Base-by-base conservation (phyloP, 495 filamentous ascomycete genomes). In the Paragyromitra xinjiangensis region DNA sequence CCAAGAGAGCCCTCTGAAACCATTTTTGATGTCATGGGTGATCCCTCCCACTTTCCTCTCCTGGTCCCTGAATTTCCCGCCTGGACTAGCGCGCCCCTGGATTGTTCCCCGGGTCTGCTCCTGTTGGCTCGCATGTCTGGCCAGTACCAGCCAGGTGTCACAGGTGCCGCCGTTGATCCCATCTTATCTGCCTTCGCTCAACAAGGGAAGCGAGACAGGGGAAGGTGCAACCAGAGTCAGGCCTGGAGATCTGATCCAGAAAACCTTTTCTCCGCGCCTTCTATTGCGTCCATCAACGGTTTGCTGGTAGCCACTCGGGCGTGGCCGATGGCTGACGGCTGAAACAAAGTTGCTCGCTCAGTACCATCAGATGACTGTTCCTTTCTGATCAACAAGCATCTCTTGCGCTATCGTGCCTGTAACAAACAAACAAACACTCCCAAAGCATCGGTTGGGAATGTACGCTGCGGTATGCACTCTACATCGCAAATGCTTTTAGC, bases 11-110 rank as follows among this genome's bases (percentile, higher is more conserved):
- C 12, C 39, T 26, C 19, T 74, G 71, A 74, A 69, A 74, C 71
- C 6, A 19, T 11, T 19, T 51, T 61, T 40, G 71, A 74, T 73
- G 50, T 58, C 62, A 53, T 65, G 4, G 22, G n/a, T n/a, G 45
- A 58, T 16, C 29, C 16, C 40, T 51, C 9, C 12, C 24, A 62
- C 48, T 63, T 45, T 42, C 24, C 67, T 19, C 62, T 8, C 16
- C 14, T 22, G 29, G 44, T 64, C 58, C 73, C 74, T 73, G 59
- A 73, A 73, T 73, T 77, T 77, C 69, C 66, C 26, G 19, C n/a
- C 19, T 14, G 37, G 61, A n/a, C 37, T 77, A 66, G 58, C 48
- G 67, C 16, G 26, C 69, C 59, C 48, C 74, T 72, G 61, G 19
- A n/a, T 59, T 64, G 29, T 51, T 42, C 55, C 59, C 69, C 63